Conservation (phyloP, 106 monocot genomes). For the Dendrobium huoshanense region DNA sequence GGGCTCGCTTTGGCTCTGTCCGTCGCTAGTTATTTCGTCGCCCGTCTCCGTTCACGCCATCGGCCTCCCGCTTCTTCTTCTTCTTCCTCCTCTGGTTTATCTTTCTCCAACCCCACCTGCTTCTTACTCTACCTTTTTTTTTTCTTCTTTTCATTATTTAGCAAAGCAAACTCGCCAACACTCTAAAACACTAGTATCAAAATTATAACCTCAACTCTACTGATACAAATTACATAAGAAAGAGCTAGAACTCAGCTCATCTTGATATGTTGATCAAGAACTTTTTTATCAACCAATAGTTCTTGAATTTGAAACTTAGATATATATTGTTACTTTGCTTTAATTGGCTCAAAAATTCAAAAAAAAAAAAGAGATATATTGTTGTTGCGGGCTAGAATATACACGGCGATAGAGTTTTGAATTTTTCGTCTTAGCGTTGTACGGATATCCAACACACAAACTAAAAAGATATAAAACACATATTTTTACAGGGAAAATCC, state of each 20-base stretch:
- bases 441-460: no score
- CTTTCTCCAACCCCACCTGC: neutral
- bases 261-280: neutral
- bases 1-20: constrained; percentile 43
- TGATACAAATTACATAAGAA: neutral
- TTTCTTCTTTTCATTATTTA: neutral
- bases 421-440: no score
- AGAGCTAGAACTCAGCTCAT: neutral
- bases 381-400: no score
- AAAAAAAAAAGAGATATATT: no score
- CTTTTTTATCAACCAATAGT: no score
- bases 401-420: no score
- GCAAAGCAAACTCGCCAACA: neutral
- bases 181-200: no score
- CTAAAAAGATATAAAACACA: no score
- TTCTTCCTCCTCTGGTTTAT: neutral
- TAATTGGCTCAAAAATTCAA: no score
- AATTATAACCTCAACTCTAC: neutral
- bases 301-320: no score
- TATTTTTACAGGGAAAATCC: no score
- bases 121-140: neutral
- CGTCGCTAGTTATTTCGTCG: constrained; percentile 36
- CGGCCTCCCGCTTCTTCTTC: constrained; percentile 10
- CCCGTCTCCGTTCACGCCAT: constrained; percentile 17
- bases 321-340: no score